Percentiles rank a stretch among this genome's conserved stretches.
These are phyloP conservation scores for Talaromyces verruculosus DNA, from an alignment of 2,329 filamentous ascomycete genomes.

Conservation along the genomic window DNA sequence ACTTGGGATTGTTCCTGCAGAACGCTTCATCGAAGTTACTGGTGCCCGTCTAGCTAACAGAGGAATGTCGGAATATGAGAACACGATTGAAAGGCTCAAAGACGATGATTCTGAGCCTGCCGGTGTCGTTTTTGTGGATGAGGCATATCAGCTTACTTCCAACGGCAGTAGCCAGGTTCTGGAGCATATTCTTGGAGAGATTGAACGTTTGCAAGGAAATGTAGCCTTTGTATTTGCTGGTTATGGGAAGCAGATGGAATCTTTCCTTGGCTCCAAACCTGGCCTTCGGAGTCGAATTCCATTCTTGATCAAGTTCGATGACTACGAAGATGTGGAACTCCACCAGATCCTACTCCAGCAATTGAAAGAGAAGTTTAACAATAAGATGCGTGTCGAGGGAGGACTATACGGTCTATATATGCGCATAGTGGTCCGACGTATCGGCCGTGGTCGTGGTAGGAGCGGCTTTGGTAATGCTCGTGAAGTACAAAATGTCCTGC, in stretches of 20 bases:
- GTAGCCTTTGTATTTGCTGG: conserved; percentile 72
- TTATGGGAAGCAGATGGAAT: conserved; percentile 73
- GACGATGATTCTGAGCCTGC: conserved; percentile 51
- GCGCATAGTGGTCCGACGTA: conserved; percentile 61
- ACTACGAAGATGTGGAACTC: conserved; percentile 68
- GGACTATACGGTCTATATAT: conserved; percentile 61
- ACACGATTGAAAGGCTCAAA: conserved; percentile 57
- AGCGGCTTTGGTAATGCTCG: conserved; percentile 74
- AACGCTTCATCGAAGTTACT: conserved; percentile 63
- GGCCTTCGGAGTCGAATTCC: conserved; percentile 71
- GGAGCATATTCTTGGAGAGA: conserved; percentile 69
- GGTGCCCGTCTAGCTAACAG: conserved; percentile 65
- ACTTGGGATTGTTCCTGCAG: conserved; percentile 62
- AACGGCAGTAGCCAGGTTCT: conserved; percentile 61
- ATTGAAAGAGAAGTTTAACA: conserved; percentile 56
- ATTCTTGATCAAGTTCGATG: conserved; percentile 63
- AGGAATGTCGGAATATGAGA: conserved; percentile 60
- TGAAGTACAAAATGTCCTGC: conserved; percentile 62
- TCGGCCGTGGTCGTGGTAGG: conserved; percentile 62
- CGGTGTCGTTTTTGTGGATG: conserved; percentile 74
- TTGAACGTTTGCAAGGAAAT: conserved; percentile 70
- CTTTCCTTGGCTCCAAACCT: conserved; percentile 71
- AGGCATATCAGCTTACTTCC: conserved; percentile 71
- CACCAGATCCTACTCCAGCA: conserved; percentile 58
- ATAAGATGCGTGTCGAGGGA: conserved; percentile 60